Evolutionary conservation across 768 basidiomycete genomes (phyloP).

Genomic region (Baorangia bicolor): DNA sequence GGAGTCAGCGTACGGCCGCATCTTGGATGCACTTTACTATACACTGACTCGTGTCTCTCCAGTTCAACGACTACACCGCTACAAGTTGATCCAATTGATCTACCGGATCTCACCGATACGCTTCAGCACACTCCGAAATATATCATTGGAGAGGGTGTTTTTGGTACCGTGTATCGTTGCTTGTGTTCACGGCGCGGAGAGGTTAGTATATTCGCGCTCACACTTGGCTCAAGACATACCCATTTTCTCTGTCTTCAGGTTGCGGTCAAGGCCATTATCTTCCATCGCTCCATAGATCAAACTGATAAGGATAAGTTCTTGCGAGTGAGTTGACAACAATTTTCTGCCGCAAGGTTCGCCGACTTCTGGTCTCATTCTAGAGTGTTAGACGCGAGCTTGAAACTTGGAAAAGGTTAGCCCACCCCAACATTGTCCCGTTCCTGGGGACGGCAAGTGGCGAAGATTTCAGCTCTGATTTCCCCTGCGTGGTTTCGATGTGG

Average conservation of each 20-base stretch:
- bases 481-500: constrained; percentile 8
- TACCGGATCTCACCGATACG: not conserved
- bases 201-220: not conserved
- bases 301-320: not conserved
- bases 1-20: not conserved
- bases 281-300: not conserved
- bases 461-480: not conserved
- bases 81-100: not conserved
- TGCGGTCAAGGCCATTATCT: not conserved
- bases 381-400: constrained; percentile 2
- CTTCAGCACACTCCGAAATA: not conserved
- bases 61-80: not conserved
- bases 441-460: not conserved
- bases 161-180: not conserved
- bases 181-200: not conserved
- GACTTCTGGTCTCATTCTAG: not conserved
- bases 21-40: not conserved
- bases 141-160: not conserved
- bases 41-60: not conserved
- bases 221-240: not conserved
- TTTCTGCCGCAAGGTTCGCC: not conserved
- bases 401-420: constrained; percentile 5
- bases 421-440: constrained; percentile 10
- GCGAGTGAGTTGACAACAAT: not conserved
- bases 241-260: not conserved